Evolutionary conservation across 768 basidiomycete genomes (phyloP).

Genomic region (Mycena sanguinolenta): DNA sequence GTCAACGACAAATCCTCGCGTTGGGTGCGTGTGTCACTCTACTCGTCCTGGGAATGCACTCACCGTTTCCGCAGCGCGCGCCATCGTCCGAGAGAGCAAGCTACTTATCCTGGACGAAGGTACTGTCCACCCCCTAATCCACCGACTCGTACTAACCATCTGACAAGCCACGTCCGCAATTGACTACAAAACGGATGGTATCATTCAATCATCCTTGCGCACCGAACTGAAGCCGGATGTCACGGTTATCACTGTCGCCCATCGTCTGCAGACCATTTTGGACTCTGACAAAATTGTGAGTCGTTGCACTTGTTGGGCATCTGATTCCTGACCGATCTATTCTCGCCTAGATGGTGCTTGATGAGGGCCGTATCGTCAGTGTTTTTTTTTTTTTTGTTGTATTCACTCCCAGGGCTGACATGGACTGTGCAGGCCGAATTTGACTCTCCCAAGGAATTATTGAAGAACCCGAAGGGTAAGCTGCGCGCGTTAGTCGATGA

Average conservation of each 20-base stretch:
- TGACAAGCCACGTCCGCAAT: slow-evolving; percentile 66
- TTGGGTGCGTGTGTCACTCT: slow-evolving; percentile 41
- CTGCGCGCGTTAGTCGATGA: slow-evolving; percentile 70
- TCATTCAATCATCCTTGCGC: slow-evolving; percentile 76
- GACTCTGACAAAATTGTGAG: slow-evolving; percentile 64
- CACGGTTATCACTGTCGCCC: slow-evolving; percentile 68
- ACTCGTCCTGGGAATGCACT: not conserved
- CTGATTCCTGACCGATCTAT: not conserved
- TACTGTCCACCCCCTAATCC: not conserved
- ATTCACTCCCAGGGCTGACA: not conserved
- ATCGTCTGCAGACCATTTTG: slow-evolving; percentile 69
- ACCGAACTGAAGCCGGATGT: slow-evolving; percentile 72
- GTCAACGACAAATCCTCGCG: slow-evolving; percentile 65
- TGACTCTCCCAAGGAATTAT: slow-evolving; percentile 63
- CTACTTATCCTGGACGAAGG: slow-evolving; percentile 68
- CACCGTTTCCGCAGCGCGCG: slow-evolving; percentile 67
- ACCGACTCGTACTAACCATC: slow-evolving; percentile 46
- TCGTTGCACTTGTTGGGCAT: not conserved
- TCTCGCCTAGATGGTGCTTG: slow-evolving; percentile 57
- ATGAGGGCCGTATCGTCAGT: slow-evolving; percentile 56
- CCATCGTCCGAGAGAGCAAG: slow-evolving; percentile 63
- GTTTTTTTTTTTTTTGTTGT: not conserved
- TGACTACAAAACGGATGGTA: slow-evolving; percentile 75
- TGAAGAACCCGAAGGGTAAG: slow-evolving; percentile 64
- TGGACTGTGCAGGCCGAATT: slow-evolving; percentile 61